Percentiles rank a stretch among this genome's conserved stretches.
These are phyloP conservation scores for Agaricus bisporus DNA, from an alignment of 768 basidiomycete species.

Conservation along the genomic window DNA sequence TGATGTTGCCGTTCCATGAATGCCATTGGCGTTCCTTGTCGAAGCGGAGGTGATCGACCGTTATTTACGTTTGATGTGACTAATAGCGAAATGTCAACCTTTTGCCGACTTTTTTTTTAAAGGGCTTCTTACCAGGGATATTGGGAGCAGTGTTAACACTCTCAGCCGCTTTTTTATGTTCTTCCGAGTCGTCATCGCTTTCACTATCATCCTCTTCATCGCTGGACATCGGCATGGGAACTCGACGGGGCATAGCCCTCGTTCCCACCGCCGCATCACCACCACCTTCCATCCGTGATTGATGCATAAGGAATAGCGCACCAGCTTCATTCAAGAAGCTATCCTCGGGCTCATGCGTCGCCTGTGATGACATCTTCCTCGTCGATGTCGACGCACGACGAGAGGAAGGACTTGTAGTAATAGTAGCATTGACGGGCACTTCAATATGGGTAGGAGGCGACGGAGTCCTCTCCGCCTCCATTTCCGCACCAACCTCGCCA, in stretches of 20 bases:
- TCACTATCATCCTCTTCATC: slow-evolving; percentile 22
- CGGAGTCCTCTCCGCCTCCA: slow-evolving; percentile 3
- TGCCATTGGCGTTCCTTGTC: slow-evolving; percentile 33
- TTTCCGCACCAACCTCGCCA: slow-evolving; percentile 11
- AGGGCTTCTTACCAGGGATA: not conserved
- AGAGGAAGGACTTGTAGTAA: not conserved
- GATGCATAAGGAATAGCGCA: slow-evolving; percentile 66
- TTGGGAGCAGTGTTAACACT: not conserved
- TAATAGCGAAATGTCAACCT: not conserved
- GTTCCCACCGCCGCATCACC: slow-evolving; percentile 10
- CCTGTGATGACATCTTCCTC: not conserved
- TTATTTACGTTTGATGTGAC: slow-evolving; percentile 8
- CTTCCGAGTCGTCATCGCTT: not conserved
- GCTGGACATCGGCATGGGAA: slow-evolving; percentile 20
- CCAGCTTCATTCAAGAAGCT: slow-evolving; percentile 48
- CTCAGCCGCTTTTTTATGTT: not conserved
- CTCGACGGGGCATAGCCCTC: slow-evolving; percentile 4
- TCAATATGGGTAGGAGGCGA: not conserved
- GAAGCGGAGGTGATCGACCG: slow-evolving; percentile 19
- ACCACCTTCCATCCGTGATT: slow-evolving; percentile 23
- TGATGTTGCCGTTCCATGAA: slow-evolving; percentile 20
- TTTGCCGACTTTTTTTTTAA: not conserved
- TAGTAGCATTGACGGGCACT: not conserved
- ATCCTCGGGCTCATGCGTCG: slow-evolving; percentile 21
- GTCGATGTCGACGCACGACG: not conserved